Evolutionary conservation across 768 basidiomycete species (phyloP), one percentile per base, ranked within the genome.

Genomic region (Bullera alba): DNA sequence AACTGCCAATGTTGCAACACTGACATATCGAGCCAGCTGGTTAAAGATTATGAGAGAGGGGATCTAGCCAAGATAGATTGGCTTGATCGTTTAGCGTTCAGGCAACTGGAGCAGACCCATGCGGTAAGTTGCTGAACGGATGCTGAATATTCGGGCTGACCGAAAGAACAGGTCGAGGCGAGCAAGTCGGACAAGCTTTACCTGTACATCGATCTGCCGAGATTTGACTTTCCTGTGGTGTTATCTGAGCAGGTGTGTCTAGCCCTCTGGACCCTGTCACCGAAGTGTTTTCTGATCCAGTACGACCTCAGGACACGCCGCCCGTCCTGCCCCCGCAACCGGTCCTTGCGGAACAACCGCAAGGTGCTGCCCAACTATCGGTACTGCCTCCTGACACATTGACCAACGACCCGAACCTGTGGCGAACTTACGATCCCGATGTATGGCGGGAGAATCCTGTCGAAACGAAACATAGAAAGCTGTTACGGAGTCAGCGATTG

Each of bases 161-260:
- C n/a, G n/a, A n/a, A n/a, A n/a, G n/a, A n/a, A 0, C 56, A 96
- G 89, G 83, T 83, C 5, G 92, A 95, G 73, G 83, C 89, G 0
- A 83, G 83, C 57, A 92, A 90, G 71, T 93, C 91, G 0, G 83
- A 91, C 51, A 87, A 89, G 61, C 77, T 97, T n/a, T 97, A 87
- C 70, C 79, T 97, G 10, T 97, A 97, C 71, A 83, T 97, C 37
- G 95, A 97, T 75, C 71, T 97, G 22, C 95, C 92, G 0, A 81
- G 89, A 29, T 99, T 97, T 67, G 93, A 97, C 68, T 96, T 96
- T 67, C 95, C 95, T 0, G 85, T 99, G 17, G 84, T 97, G 48
- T 99, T 86, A 71, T 87, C 85, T 57, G 93, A 99, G 75, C 81
- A 86, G 7, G 87, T 85, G 35, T 58, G 83, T 76, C 7, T 16